A percentile compares a stretch with the other conserved stretches of the same genome.
Conservation (phyloP, 2,329 filamentous ascomycete genomes). For the Stachybotrys echinatus region DNA sequence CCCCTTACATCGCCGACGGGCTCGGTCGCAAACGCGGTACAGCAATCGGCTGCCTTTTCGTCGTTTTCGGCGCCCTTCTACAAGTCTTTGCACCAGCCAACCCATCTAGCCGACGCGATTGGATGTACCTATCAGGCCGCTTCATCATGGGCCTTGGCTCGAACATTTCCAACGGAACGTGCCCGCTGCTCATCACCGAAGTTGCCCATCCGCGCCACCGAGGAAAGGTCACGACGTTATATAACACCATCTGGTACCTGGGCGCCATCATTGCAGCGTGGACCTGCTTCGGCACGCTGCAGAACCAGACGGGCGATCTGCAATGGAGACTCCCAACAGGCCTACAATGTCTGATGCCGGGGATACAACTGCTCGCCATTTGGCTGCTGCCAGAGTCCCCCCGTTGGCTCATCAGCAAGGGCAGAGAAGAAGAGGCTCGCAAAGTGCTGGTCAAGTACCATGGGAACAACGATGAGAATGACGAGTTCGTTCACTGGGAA, state of each 20-base stretch:
- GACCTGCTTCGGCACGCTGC: conserved; percentile 35
- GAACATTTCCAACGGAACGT: conserved; percentile 18
- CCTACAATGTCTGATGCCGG: conserved; percentile 33
- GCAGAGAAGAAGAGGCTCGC: conserved; percentile 11
- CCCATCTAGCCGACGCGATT: conserved; percentile 27
- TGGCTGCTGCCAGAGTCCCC: conserved; percentile 10
- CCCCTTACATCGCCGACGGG: conserved; percentile 12
- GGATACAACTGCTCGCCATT: not conserved
- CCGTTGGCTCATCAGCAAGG: conserved; percentile 12
- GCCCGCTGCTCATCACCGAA: conserved; percentile 28
- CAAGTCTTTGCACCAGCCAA: conserved; percentile 20
- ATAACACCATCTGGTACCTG: conserved; percentile 13
- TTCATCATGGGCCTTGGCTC: conserved; percentile 36
- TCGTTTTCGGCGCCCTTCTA: conserved; percentile 20
- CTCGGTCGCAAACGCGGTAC: conserved; percentile 8
- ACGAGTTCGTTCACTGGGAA: conserved; percentile 10
- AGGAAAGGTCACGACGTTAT: conserved; percentile 23
- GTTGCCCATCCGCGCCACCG: conserved; percentile 29
- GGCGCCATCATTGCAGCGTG: conserved; percentile 16
- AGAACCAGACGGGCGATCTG: conserved; percentile 33
- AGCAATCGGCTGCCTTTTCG: conserved; percentile 15
- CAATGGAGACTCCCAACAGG: conserved; percentile 46
- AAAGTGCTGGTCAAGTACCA: conserved; percentile 12
- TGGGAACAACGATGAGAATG: conserved; percentile 8
- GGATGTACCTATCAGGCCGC: conserved; percentile 25